These are phyloP conservation scores for Aspergillus latus DNA, from an alignment of 2,329 filamentous ascomycete species.

Conservation along the genomic window DNA sequence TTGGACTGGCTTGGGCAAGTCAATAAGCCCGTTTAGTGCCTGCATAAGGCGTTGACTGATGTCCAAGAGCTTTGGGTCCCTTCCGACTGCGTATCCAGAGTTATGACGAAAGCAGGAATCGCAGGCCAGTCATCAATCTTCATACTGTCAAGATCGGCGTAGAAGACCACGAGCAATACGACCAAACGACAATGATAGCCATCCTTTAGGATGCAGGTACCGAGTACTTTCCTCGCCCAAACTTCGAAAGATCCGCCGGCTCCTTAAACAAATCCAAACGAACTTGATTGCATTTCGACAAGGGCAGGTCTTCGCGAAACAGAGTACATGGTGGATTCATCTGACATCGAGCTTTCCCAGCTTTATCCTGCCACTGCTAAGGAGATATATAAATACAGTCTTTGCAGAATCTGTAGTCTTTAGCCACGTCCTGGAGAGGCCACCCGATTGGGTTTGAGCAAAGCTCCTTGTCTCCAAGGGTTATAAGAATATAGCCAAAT, in stretches of 20 bases:
- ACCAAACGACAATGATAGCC: not conserved
- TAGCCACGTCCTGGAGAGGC: no score
- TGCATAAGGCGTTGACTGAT: not conserved
- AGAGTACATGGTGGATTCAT: no score
- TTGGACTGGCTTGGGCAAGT: not conserved
- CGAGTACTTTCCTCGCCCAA: not conserved
- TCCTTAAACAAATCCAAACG: no score
- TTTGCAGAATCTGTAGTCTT: no score
- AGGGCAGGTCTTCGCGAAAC: no score
- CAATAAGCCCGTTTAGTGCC: not conserved
- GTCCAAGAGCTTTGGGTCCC: not conserved
- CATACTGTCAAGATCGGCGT: not conserved
- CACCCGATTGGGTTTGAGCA: no score
- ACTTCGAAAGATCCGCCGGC: not conserved
- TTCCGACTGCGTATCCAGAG: not conserved
- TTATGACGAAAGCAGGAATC: conserved; percentile 3
- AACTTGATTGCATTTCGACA: no score
- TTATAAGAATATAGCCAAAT: no score
- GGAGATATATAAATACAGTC: no score
- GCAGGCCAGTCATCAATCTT: not conserved
- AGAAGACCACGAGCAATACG: not conserved
- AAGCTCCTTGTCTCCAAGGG: no score
- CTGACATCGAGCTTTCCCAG: no score
- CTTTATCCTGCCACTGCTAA: no score
- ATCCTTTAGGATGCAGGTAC: not conserved